Conservation (phyloP, 2,329 filamentous ascomycete genomes). For the Davidsoniella neocaledoniae region DNA sequence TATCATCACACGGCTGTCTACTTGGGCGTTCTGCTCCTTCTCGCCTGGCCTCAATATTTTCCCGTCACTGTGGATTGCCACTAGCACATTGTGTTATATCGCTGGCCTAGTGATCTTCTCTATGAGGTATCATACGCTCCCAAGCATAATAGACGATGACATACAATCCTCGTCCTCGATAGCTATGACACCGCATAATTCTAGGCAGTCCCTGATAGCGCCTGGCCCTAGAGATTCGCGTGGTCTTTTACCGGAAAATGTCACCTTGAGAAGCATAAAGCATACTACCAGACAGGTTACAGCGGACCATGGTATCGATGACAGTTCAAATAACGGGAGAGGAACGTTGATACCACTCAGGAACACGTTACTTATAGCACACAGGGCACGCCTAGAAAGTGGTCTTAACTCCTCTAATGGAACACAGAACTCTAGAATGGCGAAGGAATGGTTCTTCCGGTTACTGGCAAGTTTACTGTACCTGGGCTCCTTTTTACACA, state of each 20-base stretch:
- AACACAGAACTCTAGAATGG: not conserved
- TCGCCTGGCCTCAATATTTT: constrained; percentile 3
- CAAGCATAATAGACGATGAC: not conserved
- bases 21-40: constrained; percentile 2
- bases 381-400: not conserved
- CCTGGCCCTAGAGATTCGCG: too few relatives aligned
- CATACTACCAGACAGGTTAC: too few relatives aligned
- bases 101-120: not conserved
- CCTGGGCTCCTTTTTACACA: constrained; percentile 1
- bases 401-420: too few relatives aligned
- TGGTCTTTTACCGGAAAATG: too few relatives aligned
- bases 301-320: too few relatives aligned
- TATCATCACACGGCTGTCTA: not conserved
- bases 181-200: too few relatives aligned
- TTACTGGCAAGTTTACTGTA: not conserved
- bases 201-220: too few relatives aligned
- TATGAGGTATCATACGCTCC: not conserved
- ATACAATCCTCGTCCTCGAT: not conserved
- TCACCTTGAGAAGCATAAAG: too few relatives aligned
- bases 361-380: not conserved
- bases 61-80: not conserved
- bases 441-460: not conserved
- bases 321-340: too few relatives aligned
- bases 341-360: too few relatives aligned
- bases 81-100: not conserved